Evolutionary conservation across 1,139 yeast species (phyloP).

Genomic region (Zygosaccharomyces pseudobailii): DNA sequence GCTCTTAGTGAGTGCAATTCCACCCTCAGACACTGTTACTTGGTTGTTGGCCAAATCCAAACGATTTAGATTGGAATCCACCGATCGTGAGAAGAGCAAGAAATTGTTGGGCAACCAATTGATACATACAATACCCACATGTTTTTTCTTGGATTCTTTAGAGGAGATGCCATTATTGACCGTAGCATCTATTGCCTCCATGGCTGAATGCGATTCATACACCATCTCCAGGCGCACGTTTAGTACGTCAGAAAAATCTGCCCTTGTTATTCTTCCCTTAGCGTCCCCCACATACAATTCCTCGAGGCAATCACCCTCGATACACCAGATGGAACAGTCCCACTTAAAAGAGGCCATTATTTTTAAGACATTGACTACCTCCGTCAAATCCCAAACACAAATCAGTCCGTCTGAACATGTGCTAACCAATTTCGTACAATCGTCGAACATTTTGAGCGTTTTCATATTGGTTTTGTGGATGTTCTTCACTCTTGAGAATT

Average conservation of each 20-base stretch:
- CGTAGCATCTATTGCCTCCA: neutral
- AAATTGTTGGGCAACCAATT: constrained; percentile 26
- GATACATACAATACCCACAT: constrained; percentile 35
- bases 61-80: constrained; percentile 39
- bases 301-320: constrained; percentile 44
- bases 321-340: constrained; percentile 70
- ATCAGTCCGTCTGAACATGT: constrained; percentile 82
- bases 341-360: constrained; percentile 35
- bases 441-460: constrained; percentile 51
- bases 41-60: constrained; percentile 26
- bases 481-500: constrained; percentile 45
- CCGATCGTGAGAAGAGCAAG: constrained; percentile 45
- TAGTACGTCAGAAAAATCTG: constrained; percentile 8
- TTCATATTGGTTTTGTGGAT: constrained; percentile 85
- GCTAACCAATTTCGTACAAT: constrained; percentile 52
- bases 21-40: constrained; percentile 46
- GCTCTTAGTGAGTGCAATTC: constrained; percentile 58
- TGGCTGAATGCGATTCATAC: constrained; percentile 2
- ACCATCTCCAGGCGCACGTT: neutral
- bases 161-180: constrained; percentile 7
- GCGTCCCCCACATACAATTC: constrained; percentile 79
- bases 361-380: constrained; percentile 55
- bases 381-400: constrained; percentile 69
- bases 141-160: constrained; percentile 14
- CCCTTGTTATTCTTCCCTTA: constrained; percentile 51